These are phyloP conservation scores for Diaporthe amygdali DNA, from an alignment of 2,329 filamentous ascomycete species.

Conservation along the genomic window DNA sequence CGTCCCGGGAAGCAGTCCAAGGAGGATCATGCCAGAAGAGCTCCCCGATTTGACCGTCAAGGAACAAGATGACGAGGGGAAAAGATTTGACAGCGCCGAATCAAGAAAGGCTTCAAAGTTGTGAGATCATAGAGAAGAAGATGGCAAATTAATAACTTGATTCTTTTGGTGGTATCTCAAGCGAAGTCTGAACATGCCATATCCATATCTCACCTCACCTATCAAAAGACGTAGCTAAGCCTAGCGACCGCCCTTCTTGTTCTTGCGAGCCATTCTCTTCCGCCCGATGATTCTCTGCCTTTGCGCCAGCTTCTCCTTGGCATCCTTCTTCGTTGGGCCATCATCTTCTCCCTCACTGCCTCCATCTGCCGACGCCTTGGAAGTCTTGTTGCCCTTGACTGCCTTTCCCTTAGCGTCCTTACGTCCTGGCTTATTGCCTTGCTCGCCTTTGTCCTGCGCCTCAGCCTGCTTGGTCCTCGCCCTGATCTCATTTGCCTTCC, in stretches of 20 bases:
- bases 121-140: conserved; percentile 30
- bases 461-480: conserved; percentile 26
- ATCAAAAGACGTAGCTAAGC: neutral
- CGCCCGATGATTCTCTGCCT: conserved; percentile 82
- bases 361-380: conserved; percentile 29
- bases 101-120: conserved; percentile 41
- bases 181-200: neutral
- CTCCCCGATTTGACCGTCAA: conserved; percentile 74
- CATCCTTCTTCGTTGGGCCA: conserved; percentile 30
- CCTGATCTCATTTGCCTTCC: conserved; percentile 66
- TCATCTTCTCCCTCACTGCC: neutral
- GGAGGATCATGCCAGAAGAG: conserved; percentile 77
- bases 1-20: conserved; percentile 65
- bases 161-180: conserved; percentile 7
- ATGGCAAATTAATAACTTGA: neutral
- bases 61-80: conserved; percentile 83
- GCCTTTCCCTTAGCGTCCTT: conserved; percentile 30
- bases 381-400: conserved; percentile 29
- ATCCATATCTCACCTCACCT: neutral
- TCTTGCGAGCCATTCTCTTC: conserved; percentile 81
- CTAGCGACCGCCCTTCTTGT: conserved; percentile 47
- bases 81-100: conserved; percentile 68
- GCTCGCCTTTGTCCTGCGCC: conserved; percentile 22
- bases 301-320: conserved; percentile 44
- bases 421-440: conserved; percentile 32